A percentile compares a stretch with the other conserved stretches of the same genome.
Evolutionary conservation across 768 basidiomycete genomes (phyloP).

Genomic region (Inosperma sp.): DNA sequence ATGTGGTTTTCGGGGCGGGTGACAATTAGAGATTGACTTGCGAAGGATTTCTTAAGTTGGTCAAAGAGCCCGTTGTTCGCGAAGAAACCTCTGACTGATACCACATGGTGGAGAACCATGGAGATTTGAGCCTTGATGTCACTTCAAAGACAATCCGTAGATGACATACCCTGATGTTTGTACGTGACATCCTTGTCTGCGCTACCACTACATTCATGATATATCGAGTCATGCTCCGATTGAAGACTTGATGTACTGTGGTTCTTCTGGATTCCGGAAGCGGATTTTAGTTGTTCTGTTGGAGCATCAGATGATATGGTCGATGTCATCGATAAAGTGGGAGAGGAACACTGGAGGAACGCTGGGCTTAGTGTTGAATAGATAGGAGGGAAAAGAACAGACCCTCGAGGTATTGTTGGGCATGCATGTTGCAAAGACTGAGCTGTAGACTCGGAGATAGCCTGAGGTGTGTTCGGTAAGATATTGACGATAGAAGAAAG

Average conservation of each 20-base stretch:
- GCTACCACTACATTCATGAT: constrained; percentile 29
- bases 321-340: constrained; percentile 39
- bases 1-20: constrained; percentile 18
- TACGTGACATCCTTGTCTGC: constrained; percentile 18
- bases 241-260: constrained; percentile 45
- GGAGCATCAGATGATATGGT: constrained; percentile 40
- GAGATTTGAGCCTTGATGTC: background rate
- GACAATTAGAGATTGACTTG: constrained; percentile 8
- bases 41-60: constrained; percentile 6
- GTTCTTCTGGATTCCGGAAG: constrained; percentile 37
- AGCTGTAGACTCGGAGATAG: constrained; percentile 46
- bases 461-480: constrained; percentile 28
- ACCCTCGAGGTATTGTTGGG: constrained; percentile 37
- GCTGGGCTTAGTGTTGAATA: background rate
- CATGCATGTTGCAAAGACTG: constrained; percentile 46
- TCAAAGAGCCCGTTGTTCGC: constrained; percentile 18
- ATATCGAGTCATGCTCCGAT: constrained; percentile 31
- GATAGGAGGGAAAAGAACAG: constrained; percentile 1
- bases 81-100: constrained; percentile 19
- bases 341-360: constrained; percentile 37
- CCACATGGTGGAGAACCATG: constrained; percentile 10
- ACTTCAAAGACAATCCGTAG: background rate
- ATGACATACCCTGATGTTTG: constrained; percentile 23
- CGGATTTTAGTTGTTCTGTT: constrained; percentile 45
- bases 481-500: background rate